These are phyloP conservation scores for Hymenoscyphus occultus DNA, from an alignment of 2,329 filamentous ascomycete genomes.

Conservation along the genomic window DNA sequence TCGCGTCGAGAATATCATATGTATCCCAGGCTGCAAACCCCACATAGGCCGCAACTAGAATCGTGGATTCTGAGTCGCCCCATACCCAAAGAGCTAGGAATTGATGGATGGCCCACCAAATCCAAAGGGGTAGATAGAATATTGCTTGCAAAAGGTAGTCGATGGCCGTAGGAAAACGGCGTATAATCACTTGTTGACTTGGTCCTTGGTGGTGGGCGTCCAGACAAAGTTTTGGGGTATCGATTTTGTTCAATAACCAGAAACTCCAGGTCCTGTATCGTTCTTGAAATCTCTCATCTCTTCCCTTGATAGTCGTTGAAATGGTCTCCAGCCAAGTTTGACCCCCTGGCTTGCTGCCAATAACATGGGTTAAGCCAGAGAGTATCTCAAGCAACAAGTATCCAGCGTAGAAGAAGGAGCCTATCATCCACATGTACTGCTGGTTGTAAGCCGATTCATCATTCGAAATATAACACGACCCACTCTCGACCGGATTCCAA, in stretches of 20 bases:
- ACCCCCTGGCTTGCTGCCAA: not conserved
- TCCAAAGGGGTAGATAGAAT: not conserved
- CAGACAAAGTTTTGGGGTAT: not conserved
- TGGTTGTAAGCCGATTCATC: not conserved
- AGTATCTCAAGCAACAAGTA: not conserved
- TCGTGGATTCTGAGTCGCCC: not conserved
- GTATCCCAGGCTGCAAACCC: not conserved
- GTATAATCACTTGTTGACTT: not conserved
- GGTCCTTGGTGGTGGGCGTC: not conserved
- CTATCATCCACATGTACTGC: constrained; percentile 1
- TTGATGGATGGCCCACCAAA: not conserved
- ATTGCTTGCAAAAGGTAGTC: not conserved
- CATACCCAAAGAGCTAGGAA: not conserved
- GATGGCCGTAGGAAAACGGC: not conserved
- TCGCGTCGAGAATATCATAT: not conserved
- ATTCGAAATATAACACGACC: not conserved
- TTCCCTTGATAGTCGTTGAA: not conserved
- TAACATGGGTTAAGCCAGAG: not conserved
- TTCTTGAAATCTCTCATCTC: not conserved
- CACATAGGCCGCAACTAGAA: not conserved
- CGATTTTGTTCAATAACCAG: not conserved
- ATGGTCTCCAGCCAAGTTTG: not conserved
- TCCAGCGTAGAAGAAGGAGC: not conserved
- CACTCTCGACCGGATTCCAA: not conserved
- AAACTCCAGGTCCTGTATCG: not conserved